Percentiles rank a stretch among this genome's conserved stretches.
Conservation (phyloP, 306 rosid genomes). For the Malus domestica region DNA sequence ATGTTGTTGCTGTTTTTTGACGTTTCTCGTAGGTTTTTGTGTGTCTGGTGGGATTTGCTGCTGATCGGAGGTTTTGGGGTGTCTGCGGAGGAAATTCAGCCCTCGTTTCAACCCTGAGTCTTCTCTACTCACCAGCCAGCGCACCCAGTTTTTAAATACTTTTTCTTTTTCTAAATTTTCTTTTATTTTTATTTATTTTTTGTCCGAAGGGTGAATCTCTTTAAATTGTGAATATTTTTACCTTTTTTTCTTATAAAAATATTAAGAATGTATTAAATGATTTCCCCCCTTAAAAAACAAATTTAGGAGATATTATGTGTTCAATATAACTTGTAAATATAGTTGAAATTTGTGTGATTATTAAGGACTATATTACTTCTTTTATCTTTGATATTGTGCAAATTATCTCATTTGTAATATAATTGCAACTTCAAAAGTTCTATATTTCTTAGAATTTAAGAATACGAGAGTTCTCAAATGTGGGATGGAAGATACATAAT, state of each 20-base stretch:
- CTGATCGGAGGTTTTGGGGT: not conserved
- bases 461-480: no score
- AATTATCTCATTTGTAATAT: not conserved
- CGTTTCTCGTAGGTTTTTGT: not conserved
- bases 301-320: not conserved
- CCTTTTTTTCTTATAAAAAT: not conserved
- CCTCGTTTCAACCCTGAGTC: not conserved
- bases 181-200: no score
- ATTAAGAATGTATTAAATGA: not conserved
- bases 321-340: not conserved
- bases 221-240: not conserved
- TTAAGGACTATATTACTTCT: not conserved
- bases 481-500: no score
- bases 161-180: no score
- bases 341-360: no score
- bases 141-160: not conserved
- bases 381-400: not conserved
- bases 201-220: not conserved
- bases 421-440: not conserved
- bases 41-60: not conserved
- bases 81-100: not conserved
- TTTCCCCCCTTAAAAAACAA: not conserved
- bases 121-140: not conserved
- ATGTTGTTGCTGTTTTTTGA: constrained; percentile 20
- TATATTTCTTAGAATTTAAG: not conserved